Conservation (phyloP, 2,329 filamentous ascomycete species). For the Stagonosporopsis vannaccii region DNA sequence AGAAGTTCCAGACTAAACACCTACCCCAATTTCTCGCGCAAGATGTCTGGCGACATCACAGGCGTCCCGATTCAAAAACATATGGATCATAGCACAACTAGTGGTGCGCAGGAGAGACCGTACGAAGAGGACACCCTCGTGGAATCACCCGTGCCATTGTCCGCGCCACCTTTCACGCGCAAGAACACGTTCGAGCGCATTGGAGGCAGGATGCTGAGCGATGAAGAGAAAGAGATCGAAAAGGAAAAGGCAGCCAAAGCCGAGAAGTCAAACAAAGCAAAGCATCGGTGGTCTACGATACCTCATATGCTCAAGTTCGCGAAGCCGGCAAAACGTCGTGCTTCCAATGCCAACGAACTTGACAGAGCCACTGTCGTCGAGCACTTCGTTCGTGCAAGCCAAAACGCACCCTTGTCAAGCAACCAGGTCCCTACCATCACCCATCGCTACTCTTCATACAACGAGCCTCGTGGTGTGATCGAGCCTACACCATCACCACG, state of each 20-base stretch:
- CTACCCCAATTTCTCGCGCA: slow-evolving; percentile 35
- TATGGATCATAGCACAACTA: slow-evolving; percentile 32
- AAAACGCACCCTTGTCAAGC: slow-evolving; percentile 23
- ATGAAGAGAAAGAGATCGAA: slow-evolving; percentile 12
- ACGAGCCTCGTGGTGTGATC: neutral
- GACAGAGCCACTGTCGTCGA: slow-evolving; percentile 7
- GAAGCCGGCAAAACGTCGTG: slow-evolving; percentile 13
- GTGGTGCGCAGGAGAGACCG: slow-evolving; percentile 25
- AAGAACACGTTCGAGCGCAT: slow-evolving; percentile 13
- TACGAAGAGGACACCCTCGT: slow-evolving; percentile 13
- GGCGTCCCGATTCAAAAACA: slow-evolving; percentile 27
- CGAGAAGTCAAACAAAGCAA: slow-evolving; percentile 18
- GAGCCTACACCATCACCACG: slow-evolving; percentile 8
- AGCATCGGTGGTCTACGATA: slow-evolving; percentile 36
- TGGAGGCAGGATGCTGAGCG: slow-evolving; percentile 18
- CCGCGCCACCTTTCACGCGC: slow-evolving; percentile 15
- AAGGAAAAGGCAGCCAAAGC: slow-evolving; percentile 29
- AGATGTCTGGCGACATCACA: slow-evolving; percentile 26
- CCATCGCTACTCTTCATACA: slow-evolving; percentile 15
- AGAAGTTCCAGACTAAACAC: slow-evolving; percentile 35
- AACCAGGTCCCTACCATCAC: slow-evolving; percentile 20
- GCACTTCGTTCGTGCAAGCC: slow-evolving; percentile 21
- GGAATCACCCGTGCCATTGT: slow-evolving; percentile 31
- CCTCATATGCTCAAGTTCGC: slow-evolving; percentile 32
- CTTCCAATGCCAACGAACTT: slow-evolving; percentile 17